These are phyloP conservation scores for Pisolithus thermaeus DNA, from an alignment of 1,284 basidiomycete genomes.

Conservation along the genomic window DNA sequence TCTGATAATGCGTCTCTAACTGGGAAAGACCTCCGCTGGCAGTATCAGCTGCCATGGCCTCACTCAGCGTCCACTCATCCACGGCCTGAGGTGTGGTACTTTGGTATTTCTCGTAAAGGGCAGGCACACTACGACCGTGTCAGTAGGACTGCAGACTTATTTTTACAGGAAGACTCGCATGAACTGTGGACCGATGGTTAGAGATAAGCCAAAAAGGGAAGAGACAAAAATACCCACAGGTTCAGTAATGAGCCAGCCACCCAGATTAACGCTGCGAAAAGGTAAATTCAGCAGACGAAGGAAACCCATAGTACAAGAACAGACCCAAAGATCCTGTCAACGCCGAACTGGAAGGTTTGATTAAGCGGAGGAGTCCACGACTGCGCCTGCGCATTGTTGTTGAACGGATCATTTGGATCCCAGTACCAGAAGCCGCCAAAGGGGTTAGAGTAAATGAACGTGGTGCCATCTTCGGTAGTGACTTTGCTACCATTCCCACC, in stretches of 20 bases:
- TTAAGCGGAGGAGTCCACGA: constrained; percentile 64
- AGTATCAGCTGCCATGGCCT: constrained; percentile 60
- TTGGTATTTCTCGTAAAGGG: constrained; percentile 69
- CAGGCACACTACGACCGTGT: constrained; percentile 48
- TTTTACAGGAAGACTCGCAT: constrained; percentile 20
- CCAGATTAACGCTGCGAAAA: constrained; percentile 55
- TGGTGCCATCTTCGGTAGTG: constrained; percentile 44
- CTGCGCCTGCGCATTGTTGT: constrained; percentile 54
- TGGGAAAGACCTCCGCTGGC: constrained; percentile 51
- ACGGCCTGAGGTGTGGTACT: constrained; percentile 32
- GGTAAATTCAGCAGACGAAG: constrained; percentile 7
- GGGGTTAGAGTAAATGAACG: constrained; percentile 48
- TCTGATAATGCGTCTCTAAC: constrained; percentile 75
- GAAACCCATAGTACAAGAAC: constrained; percentile 4
- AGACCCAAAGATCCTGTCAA: constrained; percentile 35
- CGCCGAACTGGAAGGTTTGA: constrained; percentile 56
- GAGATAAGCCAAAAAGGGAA: constrained; percentile 23
- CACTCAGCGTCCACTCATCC: constrained; percentile 77
- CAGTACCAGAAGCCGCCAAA: constrained; percentile 49
- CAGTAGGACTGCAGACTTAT: constrained; percentile 1
- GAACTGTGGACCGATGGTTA: constrained; percentile 19
- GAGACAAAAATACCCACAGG: constrained; percentile 49
- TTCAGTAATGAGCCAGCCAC: constrained; percentile 55
- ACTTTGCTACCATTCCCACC: constrained; percentile 47
- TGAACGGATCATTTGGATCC: constrained; percentile 58